Evolutionary conservation across 441 rosid species (phyloP), one percentile per base, ranked within the genome.

Genomic region (Populus tomentosa): DNA sequence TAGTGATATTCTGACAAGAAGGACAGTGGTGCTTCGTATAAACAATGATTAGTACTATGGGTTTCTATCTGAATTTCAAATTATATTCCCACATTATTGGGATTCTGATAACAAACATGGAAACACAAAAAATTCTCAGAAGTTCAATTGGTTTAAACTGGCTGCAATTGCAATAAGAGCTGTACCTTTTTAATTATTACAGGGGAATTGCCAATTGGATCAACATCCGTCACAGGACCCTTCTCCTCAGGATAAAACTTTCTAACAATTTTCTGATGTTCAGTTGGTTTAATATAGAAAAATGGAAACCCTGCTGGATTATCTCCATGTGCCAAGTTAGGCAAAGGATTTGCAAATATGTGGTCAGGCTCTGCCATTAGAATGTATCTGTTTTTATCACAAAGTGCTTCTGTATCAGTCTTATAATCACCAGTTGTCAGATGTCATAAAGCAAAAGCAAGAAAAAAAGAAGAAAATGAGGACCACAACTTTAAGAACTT

Each of bases 341-440:
- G 94, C 86, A 90, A 85, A 77, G 95, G 94, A 70, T 85, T 88
- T 59, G 84, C 88, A 79, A 90, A 89, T 80, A 92, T 56, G 80
- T 90, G 97, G 82, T 92, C 97, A 8, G 97, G 95, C 84, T 92
- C 97, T 6, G 95, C 97, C 97, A 92, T 92, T 61, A 90, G 85
- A 82, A 92, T 80, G 80, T 88, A 90, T 50, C 97, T 92, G 89
- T 84, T 82, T 77, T 71, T 74, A 59, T 82, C 73, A 73, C 28
- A 76, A 75, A 76, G 77, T 53, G 73, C 69, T 59, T 59, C 64
- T 61, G 28, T 3, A 61, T 61, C 65, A 61, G 21, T 61, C 28
- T 9, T 61, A 61, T 10, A 61, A 61, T 61, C 26, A 28, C 69
- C 9, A 56, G 65, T 56, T 73, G 75, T 85, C 77, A 83, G 81